These are phyloP conservation scores for Phytophthora palmivora DNA, from an alignment of 352 stramenopile genomes.

Conservation along the genomic window DNA sequence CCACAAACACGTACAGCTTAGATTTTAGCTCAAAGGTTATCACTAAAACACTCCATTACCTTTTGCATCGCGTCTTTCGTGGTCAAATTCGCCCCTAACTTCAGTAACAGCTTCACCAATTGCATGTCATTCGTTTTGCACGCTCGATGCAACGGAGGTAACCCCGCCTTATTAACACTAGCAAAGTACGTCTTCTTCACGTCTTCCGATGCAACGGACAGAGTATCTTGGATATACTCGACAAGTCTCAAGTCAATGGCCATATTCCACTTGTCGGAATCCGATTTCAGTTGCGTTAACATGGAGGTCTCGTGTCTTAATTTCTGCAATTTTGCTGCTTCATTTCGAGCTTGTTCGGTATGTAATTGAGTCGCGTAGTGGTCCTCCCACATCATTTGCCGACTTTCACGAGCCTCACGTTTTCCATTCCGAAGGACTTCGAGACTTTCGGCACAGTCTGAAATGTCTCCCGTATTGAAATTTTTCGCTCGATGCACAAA, in stretches of 20 bases:
- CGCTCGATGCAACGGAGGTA: constrained; percentile 63
- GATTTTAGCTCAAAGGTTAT: neutral
- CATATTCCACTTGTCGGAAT: constrained; percentile 78
- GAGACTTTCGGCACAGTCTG: constrained; percentile 62
- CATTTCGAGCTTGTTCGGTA: constrained; percentile 25
- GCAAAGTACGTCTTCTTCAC: constrained; percentile 45
- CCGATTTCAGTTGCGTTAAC: constrained; percentile 58
- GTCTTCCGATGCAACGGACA: constrained; percentile 30
- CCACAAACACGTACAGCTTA: neutral
- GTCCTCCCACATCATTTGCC: constrained; percentile 76
- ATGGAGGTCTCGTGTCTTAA: constrained; percentile 60
- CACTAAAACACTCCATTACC: constrained; percentile 13
- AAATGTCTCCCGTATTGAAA: constrained; percentile 57
- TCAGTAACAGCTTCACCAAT: constrained; percentile 53
- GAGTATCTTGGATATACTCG: constrained; percentile 46
- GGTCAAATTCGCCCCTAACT: constrained; percentile 43
- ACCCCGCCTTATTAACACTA: constrained; percentile 48
- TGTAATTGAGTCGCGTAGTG: constrained; percentile 45
- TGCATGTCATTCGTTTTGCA: constrained; percentile 52
- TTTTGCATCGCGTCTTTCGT: constrained; percentile 46
- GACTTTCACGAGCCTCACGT: constrained; percentile 57
- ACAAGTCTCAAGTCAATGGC: constrained; percentile 60
- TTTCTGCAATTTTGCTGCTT: constrained; percentile 44
- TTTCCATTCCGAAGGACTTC: constrained; percentile 48
- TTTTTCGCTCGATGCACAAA: constrained; percentile 43